phyloP scores from a whole-genome alignment of 176 grass and related monocot species.

The Lolium multiflorum region DNA sequence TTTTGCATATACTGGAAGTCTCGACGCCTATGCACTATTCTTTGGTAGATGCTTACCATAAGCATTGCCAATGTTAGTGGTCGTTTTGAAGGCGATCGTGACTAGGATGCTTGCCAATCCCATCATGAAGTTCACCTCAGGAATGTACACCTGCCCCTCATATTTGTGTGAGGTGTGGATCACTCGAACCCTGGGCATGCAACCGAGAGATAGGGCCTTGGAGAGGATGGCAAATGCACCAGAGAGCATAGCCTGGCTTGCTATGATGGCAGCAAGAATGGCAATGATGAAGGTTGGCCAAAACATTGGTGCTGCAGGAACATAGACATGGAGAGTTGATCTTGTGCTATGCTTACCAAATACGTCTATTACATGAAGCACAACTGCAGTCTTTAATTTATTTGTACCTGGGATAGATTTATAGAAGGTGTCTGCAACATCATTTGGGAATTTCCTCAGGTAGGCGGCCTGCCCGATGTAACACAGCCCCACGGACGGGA shows the following conservation, averaged over 20 bases:
- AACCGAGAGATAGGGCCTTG: slow-evolving; percentile 75
- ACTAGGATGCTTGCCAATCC: slow-evolving; percentile 65
- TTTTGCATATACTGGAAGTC: neutral
- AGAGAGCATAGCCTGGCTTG: slow-evolving; percentile 64
- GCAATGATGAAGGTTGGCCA: slow-evolving; percentile 76
- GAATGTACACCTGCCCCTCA: slow-evolving; percentile 87
- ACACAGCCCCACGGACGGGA: slow-evolving; percentile 62
- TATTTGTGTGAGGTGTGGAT: slow-evolving; percentile 70
- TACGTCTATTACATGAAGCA: neutral
- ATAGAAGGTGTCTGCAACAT: slow-evolving; percentile 70
- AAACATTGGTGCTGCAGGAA: slow-evolving; percentile 49
- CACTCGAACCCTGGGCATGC: slow-evolving; percentile 75
- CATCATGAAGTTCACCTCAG: slow-evolving; percentile 86
- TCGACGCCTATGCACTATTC: neutral
- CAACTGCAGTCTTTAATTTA: neutral
- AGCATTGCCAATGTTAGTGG: slow-evolving; percentile 64
- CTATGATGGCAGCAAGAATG: slow-evolving; percentile 75
- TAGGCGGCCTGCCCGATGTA: slow-evolving; percentile 86
- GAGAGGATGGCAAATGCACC: slow-evolving; percentile 76
- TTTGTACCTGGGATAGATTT: slow-evolving; percentile 74
- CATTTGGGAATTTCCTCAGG: slow-evolving; percentile 49
- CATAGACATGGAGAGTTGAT: slow-evolving; percentile 2
- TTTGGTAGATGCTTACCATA: slow-evolving; percentile 49
- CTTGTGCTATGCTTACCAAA: neutral
- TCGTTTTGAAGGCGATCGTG: slow-evolving; percentile 65